phyloP scores from a whole-genome alignment of 2,329 filamentous ascomycete species.

The Fusarium luffae region DNA sequence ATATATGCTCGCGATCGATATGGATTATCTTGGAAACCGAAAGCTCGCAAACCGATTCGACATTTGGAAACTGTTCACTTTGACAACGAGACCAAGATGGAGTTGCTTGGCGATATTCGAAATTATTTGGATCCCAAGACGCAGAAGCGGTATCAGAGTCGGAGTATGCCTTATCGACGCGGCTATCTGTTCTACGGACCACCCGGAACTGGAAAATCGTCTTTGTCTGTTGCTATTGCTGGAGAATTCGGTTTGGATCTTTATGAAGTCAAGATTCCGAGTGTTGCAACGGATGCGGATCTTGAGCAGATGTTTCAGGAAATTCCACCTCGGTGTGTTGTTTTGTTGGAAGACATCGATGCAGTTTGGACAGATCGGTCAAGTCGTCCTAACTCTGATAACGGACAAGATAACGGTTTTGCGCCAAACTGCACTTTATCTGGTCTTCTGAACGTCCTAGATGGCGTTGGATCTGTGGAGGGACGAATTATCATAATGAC shows the following conservation, averaged over 20 bases:
- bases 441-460: constrained; percentile 75
- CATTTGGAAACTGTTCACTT: constrained; percentile 64
- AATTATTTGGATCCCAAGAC: constrained; percentile 63
- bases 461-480: constrained; percentile 76
- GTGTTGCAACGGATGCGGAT: constrained; percentile 61
- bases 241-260: constrained; percentile 63
- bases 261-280: constrained; percentile 62
- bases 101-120: constrained; percentile 61
- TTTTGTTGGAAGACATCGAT: constrained; percentile 67
- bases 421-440: constrained; percentile 63
- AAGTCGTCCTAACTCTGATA: constrained; percentile 37
- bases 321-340: constrained; percentile 63
- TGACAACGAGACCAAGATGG: constrained; percentile 57
- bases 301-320: constrained; percentile 64
- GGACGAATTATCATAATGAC: constrained; percentile 80
- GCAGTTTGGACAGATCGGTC: constrained; percentile 51
- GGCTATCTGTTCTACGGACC: constrained; percentile 75
- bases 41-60: constrained; percentile 60
- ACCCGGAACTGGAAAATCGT: constrained; percentile 70
- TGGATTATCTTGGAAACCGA: constrained; percentile 61
- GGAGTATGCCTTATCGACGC: constrained; percentile 54
- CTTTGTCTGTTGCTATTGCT: constrained; percentile 63
- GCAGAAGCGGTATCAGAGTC: constrained; percentile 69
- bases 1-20: constrained; percentile 60
- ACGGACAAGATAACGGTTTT: constrained; percentile 29